Evolutionary conservation across 768 basidiomycete genomes (phyloP), one percentile per base, ranked within the genome.

Genomic region (Ephemerocybe angulata): DNA sequence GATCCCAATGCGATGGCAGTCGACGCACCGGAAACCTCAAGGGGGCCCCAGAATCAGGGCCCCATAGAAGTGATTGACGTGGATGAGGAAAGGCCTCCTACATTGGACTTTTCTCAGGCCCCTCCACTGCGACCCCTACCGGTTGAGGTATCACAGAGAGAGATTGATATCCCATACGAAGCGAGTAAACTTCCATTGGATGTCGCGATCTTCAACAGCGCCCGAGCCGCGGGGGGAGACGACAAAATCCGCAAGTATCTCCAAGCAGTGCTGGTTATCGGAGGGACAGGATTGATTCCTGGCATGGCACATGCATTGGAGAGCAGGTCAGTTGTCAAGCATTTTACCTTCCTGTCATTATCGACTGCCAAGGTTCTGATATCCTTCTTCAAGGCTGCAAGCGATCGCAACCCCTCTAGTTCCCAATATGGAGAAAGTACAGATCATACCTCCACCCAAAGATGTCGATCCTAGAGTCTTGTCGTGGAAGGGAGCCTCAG

Each of bases 401-500:
- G 91, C 88, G 0, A 92, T 93, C 52, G 88, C 89, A 10, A 90
- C 87, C 8, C 88, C 90, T 4, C 70, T 95, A 38, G 86, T 91
- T 15, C 80, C 82, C 15, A 86, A 85, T 64, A 91, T 94, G 84
- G 87, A 90, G 65, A 90, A 88, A 62, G 88, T 96, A 6, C 85
- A 88, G 60, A 90, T 97, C 55, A 89, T 98, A 43, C 91, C 93
- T n/a, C 88, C 93, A 2, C 94, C 95, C 1, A 89, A 94, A 67
- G 92, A 93, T 57, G 83, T 98, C 41, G 94, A 98, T 69, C 93
- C 92, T 4, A 81, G 85, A 24, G 85, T 93, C 33, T 80, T 98
- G 29, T 86, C 85, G 15, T 99, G 97, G 97, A 98, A 98, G 69
- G 97, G 97, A 10, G 93, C 88, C 5, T 83, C 88, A 7, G 92